Evolutionary conservation across 2,329 filamentous ascomycete species (phyloP).

Genomic region (Cytospora piceicola): DNA sequence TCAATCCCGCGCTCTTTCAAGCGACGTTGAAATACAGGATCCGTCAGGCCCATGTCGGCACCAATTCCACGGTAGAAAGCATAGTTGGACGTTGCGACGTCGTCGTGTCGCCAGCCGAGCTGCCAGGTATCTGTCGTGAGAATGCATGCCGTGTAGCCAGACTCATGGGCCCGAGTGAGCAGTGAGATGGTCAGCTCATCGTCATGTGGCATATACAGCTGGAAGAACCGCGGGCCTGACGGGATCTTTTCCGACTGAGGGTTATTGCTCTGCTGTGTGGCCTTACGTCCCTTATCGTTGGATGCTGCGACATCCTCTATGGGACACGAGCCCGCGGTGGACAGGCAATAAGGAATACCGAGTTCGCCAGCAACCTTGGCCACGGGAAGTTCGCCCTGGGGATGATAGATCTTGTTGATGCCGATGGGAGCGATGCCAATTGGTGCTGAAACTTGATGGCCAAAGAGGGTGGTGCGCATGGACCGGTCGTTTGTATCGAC

Average conservation of each 20-base stretch:
- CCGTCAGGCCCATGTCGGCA: conserved; percentile 60
- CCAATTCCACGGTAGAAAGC: conserved; percentile 66
- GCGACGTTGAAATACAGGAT: conserved; percentile 62
- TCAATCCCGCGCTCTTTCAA: conserved; percentile 58
- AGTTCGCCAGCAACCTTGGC: conserved; percentile 63
- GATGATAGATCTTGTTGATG: conserved; percentile 69
- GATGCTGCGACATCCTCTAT: conserved; percentile 63
- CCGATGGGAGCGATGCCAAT: conserved; percentile 69
- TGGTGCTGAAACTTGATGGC: conserved; percentile 61
- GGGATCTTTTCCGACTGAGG: conserved; percentile 18
- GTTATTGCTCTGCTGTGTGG: conserved; percentile 30
- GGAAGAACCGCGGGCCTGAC: conserved; percentile 57
- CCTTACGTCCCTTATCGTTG: conserved; percentile 51
- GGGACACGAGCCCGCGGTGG: conserved; percentile 57
- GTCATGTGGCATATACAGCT: conserved; percentile 67
- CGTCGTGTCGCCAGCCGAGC: conserved; percentile 64
- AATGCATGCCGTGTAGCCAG: conserved; percentile 61
- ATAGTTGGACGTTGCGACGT: conserved; percentile 60
- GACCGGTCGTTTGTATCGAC: conserved; percentile 64
- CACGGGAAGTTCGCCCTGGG: conserved; percentile 60
- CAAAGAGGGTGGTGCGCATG: conserved; percentile 61
- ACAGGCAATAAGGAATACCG: conserved; percentile 62
- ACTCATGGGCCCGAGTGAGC: conserved; percentile 56
- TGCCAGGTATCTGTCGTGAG: conserved; percentile 68
- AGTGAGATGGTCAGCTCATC: conserved; percentile 61